phyloP scores from a whole-genome alignment of 805 yeast species.

The Kazachstania bromeliacearum region DNA sequence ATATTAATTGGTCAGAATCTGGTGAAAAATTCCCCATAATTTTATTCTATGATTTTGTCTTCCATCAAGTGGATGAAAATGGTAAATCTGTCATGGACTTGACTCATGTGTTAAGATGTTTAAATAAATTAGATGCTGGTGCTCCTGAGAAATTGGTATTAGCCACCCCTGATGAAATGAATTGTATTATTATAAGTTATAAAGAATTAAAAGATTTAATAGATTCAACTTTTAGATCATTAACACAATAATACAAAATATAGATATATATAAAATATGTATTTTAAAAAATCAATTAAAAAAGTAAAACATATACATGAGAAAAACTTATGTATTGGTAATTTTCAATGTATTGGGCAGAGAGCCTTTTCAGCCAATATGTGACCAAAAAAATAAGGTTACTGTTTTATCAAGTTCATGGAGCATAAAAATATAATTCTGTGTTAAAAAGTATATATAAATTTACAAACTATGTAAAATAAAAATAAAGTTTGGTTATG shows the following conservation, averaged over 20 bases:
- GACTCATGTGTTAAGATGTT: conserved; percentile 64
- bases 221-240: conserved; percentile 51
- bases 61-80: conserved; percentile 69
- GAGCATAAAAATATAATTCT: too few relatives aligned
- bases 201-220: conserved; percentile 70
- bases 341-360: too few relatives aligned
- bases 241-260: conserved; percentile 5
- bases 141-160: conserved; percentile 72
- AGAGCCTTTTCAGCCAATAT: too few relatives aligned
- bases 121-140: conserved; percentile 91
- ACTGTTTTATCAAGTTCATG: too few relatives aligned
- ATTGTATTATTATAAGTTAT: conserved; percentile 75
- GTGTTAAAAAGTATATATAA: too few relatives aligned
- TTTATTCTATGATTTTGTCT: conserved; percentile 74
- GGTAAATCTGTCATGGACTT: conserved; percentile 77
- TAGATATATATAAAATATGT: too few relatives aligned
- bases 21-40: conserved; percentile 67
- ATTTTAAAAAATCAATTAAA: too few relatives aligned
- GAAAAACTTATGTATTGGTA: too few relatives aligned
- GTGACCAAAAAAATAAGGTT: too few relatives aligned
- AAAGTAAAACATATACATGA: too few relatives aligned
- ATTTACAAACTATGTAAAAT: too few relatives aligned
- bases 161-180: conserved; percentile 76
- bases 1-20: conserved; percentile 58
- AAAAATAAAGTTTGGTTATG: too few relatives aligned